Base-by-base conservation (phyloP, 176 grass and related monocot species). In the Oryza meyeriana region DNA sequence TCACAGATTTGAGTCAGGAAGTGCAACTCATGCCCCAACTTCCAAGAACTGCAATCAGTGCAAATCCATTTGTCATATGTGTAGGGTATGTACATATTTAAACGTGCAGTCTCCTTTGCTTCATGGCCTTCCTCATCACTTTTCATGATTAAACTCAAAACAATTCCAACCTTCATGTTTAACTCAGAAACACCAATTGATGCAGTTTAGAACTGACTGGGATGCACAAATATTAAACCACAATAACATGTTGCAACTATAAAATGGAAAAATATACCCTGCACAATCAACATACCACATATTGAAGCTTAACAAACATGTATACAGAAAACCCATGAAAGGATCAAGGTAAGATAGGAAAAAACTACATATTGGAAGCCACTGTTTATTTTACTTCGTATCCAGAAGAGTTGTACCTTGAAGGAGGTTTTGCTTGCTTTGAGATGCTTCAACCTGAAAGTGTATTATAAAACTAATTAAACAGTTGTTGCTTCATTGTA, bases 361-460 rank as follows among this genome's bases (percentile, higher is more conserved):
- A 9, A 73, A 14, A 64, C 3, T 17, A 36, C 25, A 71, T 44
- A 64, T 22, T 48, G 25, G 40, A 77, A 76, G 18, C 6, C 61
- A 41, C 72, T 81, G 44, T 42, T 24, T 75, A 80, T 61, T 88
- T 50, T 9, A 39, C 40, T 61, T 38, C 73, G 11, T 89, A 61
- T 85, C 66, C 35, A 55, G 57, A 81, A 55, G 40, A 84, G 59
- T 6, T 26, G 33, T 85, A 91, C 89, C 89, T 85, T 85, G 72
- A 75, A 79, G 25, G 10, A 38, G 12, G 61, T n/a, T 88, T 67
- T 81, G 82, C 44, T 81, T 85, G 61, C 36, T 42, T 44, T 44
- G 67, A 91, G 77, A 34, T 55, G 62, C 35, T 67, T 84, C 45
- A 85, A 82, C 82, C 85, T 88, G 66, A 26, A 78, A 59, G 22